phyloP scores from a whole-genome alignment of 345 rosid genomes.

The Salix exigua region DNA sequence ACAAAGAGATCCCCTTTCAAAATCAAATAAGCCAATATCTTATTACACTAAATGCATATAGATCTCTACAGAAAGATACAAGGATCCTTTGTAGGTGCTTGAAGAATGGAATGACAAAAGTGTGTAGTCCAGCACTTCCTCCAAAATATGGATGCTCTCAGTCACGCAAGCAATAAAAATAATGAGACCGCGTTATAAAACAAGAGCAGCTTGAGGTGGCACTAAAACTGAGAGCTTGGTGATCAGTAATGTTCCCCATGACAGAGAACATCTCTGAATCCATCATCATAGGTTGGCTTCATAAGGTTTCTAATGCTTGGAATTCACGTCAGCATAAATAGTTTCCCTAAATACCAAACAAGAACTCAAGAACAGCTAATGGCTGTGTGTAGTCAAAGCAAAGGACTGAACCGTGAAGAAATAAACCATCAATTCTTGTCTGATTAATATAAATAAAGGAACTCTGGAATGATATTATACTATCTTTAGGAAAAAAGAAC shows the following conservation, averaged over 20 bases:
- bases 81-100: neutral
- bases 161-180: neutral
- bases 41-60: neutral
- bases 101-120: neutral
- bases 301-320: constrained; percentile 3
- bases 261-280: constrained; percentile 7
- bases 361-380: constrained; percentile 6
- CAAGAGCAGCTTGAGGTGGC: neutral
- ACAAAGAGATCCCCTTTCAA: neutral
- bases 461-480: constrained; percentile 27
- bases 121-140: neutral
- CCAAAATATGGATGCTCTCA: neutral
- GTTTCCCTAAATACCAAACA: neutral
- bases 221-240: neutral
- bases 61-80: neutral
- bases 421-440: constrained; percentile 10
- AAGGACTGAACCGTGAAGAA: constrained; percentile 25
- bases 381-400: constrained; percentile 5
- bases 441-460: constrained; percentile 28
- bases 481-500: constrained; percentile 20
- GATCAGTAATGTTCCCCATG: neutral
- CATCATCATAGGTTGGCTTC: constrained; percentile 4
- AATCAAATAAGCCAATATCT: neutral
- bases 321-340: neutral
- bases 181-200: neutral